Conservation (phyloP, 768 basidiomycete genomes). For the Termitomyces sp. region DNA sequence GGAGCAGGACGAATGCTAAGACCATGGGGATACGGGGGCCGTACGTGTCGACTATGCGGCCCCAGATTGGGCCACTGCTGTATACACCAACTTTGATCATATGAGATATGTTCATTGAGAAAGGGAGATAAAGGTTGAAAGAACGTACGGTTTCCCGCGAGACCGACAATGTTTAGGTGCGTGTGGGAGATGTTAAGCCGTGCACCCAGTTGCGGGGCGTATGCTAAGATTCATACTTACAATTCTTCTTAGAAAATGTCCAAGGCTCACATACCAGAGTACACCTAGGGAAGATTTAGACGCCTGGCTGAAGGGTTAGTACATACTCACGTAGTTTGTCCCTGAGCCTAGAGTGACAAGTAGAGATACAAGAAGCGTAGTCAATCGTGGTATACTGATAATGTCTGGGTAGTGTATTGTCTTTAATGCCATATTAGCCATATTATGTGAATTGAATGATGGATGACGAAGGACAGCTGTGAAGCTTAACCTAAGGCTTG, state of each 20-base stretch:
- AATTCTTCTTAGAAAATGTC: too few relatives aligned
- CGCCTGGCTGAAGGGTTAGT: neutral
- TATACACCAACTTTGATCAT: constrained; percentile 64
- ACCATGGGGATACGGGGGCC: constrained; percentile 70
- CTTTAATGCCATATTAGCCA: neutral
- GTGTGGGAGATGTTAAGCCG: constrained; percentile 74
- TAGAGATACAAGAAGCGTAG: constrained; percentile 50
- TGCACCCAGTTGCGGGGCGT: constrained; percentile 82
- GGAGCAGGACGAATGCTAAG: constrained; percentile 51
- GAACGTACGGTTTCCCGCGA: constrained; percentile 71
- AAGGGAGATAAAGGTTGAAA: neutral
- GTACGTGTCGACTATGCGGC: constrained; percentile 66
- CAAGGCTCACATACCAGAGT: constrained; percentile 32
- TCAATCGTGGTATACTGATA: constrained; percentile 33
- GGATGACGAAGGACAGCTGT: neutral
- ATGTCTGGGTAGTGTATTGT: neutral
- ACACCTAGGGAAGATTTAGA: constrained; percentile 26
- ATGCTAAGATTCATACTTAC: constrained; percentile 42
- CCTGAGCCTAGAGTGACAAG: constrained; percentile 60
- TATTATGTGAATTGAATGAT: neutral
- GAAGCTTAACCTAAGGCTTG: neutral
- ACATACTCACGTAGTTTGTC: constrained; percentile 66
- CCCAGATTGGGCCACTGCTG: constrained; percentile 71
- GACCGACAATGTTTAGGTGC: constrained; percentile 72
- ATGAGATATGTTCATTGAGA: neutral